Evolutionary conservation across 2,329 filamentous ascomycete genomes (phyloP).

Genomic region (Botrytis pseudocinerea): DNA sequence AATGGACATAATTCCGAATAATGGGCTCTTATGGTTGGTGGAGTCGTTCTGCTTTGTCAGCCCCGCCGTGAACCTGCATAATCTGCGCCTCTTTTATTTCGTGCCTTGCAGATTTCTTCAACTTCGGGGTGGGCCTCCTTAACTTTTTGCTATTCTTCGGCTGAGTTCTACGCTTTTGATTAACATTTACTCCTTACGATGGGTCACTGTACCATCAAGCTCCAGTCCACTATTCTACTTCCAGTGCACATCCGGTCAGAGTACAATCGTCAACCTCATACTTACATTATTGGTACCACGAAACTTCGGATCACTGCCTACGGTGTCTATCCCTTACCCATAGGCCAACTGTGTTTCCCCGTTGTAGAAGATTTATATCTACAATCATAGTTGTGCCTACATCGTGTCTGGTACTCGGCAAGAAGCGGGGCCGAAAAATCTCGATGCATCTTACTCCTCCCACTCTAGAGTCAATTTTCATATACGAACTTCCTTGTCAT

Average conservation of each 20-base stretch:
- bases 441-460: background rate
- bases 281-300: background rate
- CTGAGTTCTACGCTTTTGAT: background rate
- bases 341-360: background rate
- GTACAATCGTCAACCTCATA: background rate
- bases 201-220: background rate
- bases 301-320: background rate
- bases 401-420: background rate
- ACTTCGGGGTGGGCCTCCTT: background rate
- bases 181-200: background rate
- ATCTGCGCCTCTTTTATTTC: background rate
- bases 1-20: background rate
- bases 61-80: background rate
- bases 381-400: background rate
- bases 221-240: background rate
- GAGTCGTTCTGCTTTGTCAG: background rate
- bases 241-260: background rate
- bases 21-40: background rate
- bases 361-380: background rate
- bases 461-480: background rate
- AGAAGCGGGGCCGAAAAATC: background rate
- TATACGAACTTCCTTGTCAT: background rate
- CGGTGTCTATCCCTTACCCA: background rate
- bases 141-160: too few relatives aligned
- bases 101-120: slow-evolving; percentile 1